Conservation (phyloP, 2,329 filamentous ascomycete genomes). For the Pseudogymnoascus sp. region DNA sequence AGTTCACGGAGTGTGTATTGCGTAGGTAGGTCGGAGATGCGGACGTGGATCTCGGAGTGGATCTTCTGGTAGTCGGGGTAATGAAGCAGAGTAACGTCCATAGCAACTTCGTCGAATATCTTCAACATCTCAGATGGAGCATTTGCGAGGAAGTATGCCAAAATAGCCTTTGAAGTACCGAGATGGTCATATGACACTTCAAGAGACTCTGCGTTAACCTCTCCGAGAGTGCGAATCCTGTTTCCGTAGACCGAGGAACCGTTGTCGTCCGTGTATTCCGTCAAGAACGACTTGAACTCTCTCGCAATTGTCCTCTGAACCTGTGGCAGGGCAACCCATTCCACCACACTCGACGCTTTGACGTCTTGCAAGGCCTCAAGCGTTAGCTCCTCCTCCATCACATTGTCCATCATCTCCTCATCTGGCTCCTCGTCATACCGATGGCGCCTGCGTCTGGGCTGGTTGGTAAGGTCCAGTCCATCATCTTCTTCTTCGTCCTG, state of each 20-base stretch:
- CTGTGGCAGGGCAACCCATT: constrained; percentile 86
- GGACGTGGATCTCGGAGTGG: constrained; percentile 94
- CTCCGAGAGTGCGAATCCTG: constrained; percentile 88
- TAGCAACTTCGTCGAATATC: constrained; percentile 91
- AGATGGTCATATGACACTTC: constrained; percentile 95
- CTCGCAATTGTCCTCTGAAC: constrained; percentile 90
- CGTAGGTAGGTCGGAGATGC: constrained; percentile 88
- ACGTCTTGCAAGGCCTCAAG: constrained; percentile 87
- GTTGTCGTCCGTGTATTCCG: constrained; percentile 85
- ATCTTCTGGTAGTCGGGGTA: constrained; percentile 98
- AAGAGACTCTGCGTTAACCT: constrained; percentile 90
- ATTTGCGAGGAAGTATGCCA: constrained; percentile 94
- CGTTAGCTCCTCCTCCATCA: constrained; percentile 92
- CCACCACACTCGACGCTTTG: constrained; percentile 85
- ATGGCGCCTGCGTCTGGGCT: constrained; percentile 76
- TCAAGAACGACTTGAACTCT: constrained; percentile 96
- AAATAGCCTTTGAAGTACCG: constrained; percentile 78
- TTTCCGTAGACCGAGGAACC: constrained; percentile 92
- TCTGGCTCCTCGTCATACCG: constrained; percentile 92
- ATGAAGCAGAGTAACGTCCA: constrained; percentile 91
- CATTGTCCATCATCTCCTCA: constrained; percentile 83
- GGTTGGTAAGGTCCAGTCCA: constrained; percentile 74
- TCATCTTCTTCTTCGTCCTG: constrained; percentile 78
- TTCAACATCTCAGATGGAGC: constrained; percentile 91
- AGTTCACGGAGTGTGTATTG: constrained; percentile 93